Conservation (phyloP, 1,139 yeast species). For the Sugiyamaella paludigena region DNA sequence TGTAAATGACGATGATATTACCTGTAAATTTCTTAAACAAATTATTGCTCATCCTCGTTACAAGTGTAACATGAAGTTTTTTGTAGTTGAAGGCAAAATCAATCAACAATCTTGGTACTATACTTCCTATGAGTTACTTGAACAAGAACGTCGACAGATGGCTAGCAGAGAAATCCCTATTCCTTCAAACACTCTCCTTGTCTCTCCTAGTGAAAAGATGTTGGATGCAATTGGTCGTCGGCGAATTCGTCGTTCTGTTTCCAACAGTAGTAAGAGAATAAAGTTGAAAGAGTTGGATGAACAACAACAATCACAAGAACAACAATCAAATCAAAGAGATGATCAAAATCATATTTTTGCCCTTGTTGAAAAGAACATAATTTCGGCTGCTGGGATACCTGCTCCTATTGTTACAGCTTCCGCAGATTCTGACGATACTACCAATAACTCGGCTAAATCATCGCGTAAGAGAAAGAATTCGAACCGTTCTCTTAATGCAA, state of each 20-base stretch:
- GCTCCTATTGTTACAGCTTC: too few relatives aligned
- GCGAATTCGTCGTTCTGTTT: neutral
- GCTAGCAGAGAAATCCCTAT: conserved; percentile 12
- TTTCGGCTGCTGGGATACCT: too few relatives aligned
- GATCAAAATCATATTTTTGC: too few relatives aligned
- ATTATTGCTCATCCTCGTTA: conserved; percentile 30
- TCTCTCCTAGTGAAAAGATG: conserved; percentile 7
- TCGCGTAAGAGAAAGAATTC: too few relatives aligned
- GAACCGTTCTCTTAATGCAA: too few relatives aligned
- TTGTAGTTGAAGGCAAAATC: conserved; percentile 22
- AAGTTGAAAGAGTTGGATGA: too few relatives aligned
- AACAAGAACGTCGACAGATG: conserved; percentile 21
- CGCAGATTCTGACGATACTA: too few relatives aligned
- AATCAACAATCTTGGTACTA: conserved; percentile 21
- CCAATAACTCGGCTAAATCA: too few relatives aligned
- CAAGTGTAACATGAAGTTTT: conserved; percentile 27
- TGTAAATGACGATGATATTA: conserved; percentile 15
- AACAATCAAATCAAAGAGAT: too few relatives aligned
- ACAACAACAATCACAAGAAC: too few relatives aligned
- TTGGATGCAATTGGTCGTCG: conserved; percentile 8
- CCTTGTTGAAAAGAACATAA: too few relatives aligned
- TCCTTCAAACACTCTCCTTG: conserved; percentile 1
- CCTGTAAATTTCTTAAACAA: conserved; percentile 25
- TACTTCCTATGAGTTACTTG: conserved; percentile 20
- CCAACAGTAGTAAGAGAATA: too few relatives aligned